Conservation (phyloP, 1,284 basidiomycete genomes). For the Malassezia psittaci region DNA sequence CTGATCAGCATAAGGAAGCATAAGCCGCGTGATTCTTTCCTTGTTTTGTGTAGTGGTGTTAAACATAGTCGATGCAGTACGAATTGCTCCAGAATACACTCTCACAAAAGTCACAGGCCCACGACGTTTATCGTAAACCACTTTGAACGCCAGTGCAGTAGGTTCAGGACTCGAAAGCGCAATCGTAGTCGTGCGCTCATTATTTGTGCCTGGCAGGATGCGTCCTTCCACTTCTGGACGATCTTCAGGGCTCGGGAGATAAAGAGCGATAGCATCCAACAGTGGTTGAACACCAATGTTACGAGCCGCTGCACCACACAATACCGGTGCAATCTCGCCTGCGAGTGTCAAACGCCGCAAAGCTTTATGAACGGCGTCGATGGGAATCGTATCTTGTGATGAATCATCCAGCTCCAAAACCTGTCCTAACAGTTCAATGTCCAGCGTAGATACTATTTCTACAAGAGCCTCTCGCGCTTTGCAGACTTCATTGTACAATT, state of each 20-base stretch:
- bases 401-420: conserved; percentile 52
- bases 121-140: conserved; percentile 67
- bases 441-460: conserved; percentile 67
- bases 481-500: conserved; percentile 59
- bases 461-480: conserved; percentile 61
- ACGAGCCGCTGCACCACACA: conserved; percentile 72
- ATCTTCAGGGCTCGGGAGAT: conserved; percentile 63
- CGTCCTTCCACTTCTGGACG: conserved; percentile 18
- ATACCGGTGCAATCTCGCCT: conserved; percentile 63
- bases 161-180: background rate
- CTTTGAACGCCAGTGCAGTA: conserved; percentile 67
- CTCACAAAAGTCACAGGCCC: conserved; percentile 87
- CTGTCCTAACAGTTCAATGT: conserved; percentile 65
- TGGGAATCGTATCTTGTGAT: background rate
- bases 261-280: conserved; percentile 67
- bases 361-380: conserved; percentile 47
- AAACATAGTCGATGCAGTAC: conserved; percentile 59
- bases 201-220: conserved; percentile 3
- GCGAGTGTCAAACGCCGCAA: conserved; percentile 61
- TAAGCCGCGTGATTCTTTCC: conserved; percentile 66
- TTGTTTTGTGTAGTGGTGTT: conserved; percentile 62
- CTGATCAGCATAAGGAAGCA: conserved; percentile 68
- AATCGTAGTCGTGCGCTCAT: background rate
- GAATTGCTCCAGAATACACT: conserved; percentile 64
- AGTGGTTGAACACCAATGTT: conserved; percentile 70